phyloP scores from a whole-genome alignment of 495 filamentous ascomycete genomes.

The Darksidea phi region DNA sequence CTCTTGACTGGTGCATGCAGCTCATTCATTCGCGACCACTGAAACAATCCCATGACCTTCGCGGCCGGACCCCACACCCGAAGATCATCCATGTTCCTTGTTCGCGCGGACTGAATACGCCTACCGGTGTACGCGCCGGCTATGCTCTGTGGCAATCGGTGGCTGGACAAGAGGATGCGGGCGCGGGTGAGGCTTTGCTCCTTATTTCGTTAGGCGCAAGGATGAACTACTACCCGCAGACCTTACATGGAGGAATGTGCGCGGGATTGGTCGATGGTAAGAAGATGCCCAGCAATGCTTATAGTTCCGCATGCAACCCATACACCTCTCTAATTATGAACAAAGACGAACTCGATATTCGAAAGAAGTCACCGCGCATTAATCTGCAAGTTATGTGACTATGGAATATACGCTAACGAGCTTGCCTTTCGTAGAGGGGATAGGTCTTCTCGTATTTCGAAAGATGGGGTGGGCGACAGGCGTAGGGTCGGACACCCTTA shows the following conservation, averaged over 20 bases:
- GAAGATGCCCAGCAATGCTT: too few species aligned
- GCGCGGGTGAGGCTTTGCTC: background rate
- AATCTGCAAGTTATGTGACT: too few species aligned
- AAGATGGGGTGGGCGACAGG: constrained; percentile 17
- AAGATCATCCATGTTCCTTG: constrained; percentile 6
- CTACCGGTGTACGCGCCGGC: constrained; percentile 2
- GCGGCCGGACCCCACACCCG: constrained; percentile 1
- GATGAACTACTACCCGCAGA: constrained; percentile 13
- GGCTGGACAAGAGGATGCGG: background rate
- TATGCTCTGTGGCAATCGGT: background rate
- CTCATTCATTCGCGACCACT: constrained; percentile 1
- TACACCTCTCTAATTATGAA: too few species aligned
- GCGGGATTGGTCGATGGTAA: constrained; percentile 9
- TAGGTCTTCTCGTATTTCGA: constrained; percentile 12
- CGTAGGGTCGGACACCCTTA: constrained; percentile 12
- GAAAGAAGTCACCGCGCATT: too few species aligned
- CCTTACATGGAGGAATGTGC: constrained; percentile 6
- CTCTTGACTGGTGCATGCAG: background rate
- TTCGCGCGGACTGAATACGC: constrained; percentile 11
- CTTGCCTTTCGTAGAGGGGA: too few species aligned
- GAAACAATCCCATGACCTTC: constrained; percentile 9
- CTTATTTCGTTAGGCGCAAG: constrained; percentile 1
- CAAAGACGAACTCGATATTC: too few species aligned
- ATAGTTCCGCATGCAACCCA: too few species aligned
- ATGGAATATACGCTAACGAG: too few species aligned